Base-by-base conservation (phyloP, 2,329 filamentous ascomycete species). In the Lachnellula hyalina region DNA sequence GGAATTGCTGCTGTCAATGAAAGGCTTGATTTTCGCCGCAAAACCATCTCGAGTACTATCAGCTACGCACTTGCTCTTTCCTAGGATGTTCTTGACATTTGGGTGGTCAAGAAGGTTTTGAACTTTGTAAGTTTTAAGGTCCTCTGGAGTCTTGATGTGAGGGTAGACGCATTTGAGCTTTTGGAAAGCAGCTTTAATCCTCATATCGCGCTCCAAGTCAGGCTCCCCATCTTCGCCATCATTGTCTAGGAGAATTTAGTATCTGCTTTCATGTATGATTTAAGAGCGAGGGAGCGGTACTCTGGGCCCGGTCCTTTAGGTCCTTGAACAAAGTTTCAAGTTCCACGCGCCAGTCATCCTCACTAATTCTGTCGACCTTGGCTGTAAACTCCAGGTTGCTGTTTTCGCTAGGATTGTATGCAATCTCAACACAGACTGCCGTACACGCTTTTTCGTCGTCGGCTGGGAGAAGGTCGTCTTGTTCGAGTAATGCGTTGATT, bases 151-250 rank as follows among this genome's bases (percentile, higher is more conserved):
- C 21, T 51, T 69, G 50, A 68, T 71, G 0, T 65, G 51, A 1
- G 72, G 72, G 56, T 77, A 77, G 3, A 77, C 70, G 3, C 71
- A 70, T 50, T 71, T 69, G 32, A 77, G 71, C 53, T 77, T 77
- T 21, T 21, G 19, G 19, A 21, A 21, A 21, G 19, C 19, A 21
- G 41, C 34, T 4, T 72, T 71, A 25, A 77, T 73, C 2, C 60
- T 25, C n/a, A 35, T 15, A 2, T 53, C 36, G 12, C 47, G 23
- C 25, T 66, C 63, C 0, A 60, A 59, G 2, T 67, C 66, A 0
- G 73, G 70, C 34, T 67, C 64, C 8, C 50, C 56, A 40, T 74
- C 49, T 7, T 57, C 52, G 1, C 17, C 42, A 19, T 54, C 58
- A 5, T 38, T 38, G n/a, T 38, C 19, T 21, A 21, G 19, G 19